Evolutionary conservation across 2,329 filamentous ascomycete species (phyloP), one percentile per base, ranked within the genome.

Genomic region (Scedosporium dehoogii): DNA sequence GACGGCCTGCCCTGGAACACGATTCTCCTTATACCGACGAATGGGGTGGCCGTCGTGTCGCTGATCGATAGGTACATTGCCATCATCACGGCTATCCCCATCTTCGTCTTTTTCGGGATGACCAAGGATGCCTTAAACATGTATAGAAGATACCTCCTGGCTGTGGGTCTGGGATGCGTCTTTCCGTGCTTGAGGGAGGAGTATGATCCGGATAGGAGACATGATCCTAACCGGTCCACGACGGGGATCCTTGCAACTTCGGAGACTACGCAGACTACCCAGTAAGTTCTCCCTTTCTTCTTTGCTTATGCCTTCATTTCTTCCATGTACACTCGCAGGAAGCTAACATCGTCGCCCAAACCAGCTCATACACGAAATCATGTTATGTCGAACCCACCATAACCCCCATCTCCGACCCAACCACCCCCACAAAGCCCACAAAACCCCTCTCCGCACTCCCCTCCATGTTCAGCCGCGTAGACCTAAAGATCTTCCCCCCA

Each of bases 101-200:
- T 85, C 58, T 80, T 84, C 51, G 51, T 77, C 33, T 83, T 83
- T 70, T 85, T 85, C 62, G 83, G 83, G 56, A 77, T 77, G 63
- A 83, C 79, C n/a, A 75, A 75, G 27, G 82, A 85, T 33, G 80
- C 80, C 10, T 72, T 78, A 64, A 80, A 81, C 63, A 73, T 73
- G 60, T 85, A 85, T 69, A 74, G 80, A 21, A 60, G 65, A 1
- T 66, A 69, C 5, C 66, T 79, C 5, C 67, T 81, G 5, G 65
- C 64, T 6, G 2, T 79, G 27, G 78, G 81, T 0, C 67, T 82
- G 1, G 79, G 76, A 33, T 71, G 64, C 27, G 16, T 79, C 18
- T 82, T 80, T 64, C 77, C 80, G 0, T 64, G 65, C 4, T 72
- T 82, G 4, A 64, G 70, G 6, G 63, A 75, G 10, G 74, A 75